Evolutionary conservation across 1,139 yeast genomes (phyloP).

Genomic region (Kodamaea anthophila): DNA sequence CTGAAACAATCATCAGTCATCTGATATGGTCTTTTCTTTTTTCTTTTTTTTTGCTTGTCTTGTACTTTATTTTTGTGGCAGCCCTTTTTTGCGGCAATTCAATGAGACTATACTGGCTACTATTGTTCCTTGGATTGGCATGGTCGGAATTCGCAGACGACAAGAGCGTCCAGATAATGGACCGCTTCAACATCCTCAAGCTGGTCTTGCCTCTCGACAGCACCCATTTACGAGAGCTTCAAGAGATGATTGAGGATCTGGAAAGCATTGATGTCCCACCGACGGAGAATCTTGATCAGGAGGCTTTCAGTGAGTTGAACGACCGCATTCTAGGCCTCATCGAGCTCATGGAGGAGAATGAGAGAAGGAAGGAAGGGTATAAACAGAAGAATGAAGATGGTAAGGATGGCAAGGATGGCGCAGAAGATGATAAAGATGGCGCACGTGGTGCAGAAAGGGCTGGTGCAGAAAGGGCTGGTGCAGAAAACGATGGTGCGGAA

Average conservation of each 20-base stretch:
- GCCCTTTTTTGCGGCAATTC: slow-evolving; percentile 4
- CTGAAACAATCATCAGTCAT: too few species aligned
- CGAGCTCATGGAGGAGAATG: background rate
- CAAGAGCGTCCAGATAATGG: slow-evolving; percentile 6
- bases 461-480: background rate
- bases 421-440: background rate
- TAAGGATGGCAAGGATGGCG: background rate
- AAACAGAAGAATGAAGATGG: slow-evolving; percentile 3
- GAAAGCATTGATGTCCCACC: background rate
- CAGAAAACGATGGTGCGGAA: background rate
- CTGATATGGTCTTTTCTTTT: too few species aligned
- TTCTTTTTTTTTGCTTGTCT: too few species aligned
- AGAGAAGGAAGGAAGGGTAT: background rate
- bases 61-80: slow-evolving; percentile 1
- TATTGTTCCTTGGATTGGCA: too few species aligned
- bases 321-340: slow-evolving; percentile 1
- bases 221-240: slow-evolving; percentile 4
- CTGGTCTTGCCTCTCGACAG: slow-evolving; percentile 8
- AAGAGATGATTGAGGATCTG: slow-evolving; percentile 1
- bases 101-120: too few species aligned
- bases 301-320: slow-evolving; percentile 2
- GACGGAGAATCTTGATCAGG: slow-evolving; percentile 1
- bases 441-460: background rate
- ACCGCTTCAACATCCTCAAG: slow-evolving; percentile 9
- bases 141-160: too few species aligned